Conservation (phyloP, 805 yeast genomes). For the Deakozyma indianensis region DNA sequence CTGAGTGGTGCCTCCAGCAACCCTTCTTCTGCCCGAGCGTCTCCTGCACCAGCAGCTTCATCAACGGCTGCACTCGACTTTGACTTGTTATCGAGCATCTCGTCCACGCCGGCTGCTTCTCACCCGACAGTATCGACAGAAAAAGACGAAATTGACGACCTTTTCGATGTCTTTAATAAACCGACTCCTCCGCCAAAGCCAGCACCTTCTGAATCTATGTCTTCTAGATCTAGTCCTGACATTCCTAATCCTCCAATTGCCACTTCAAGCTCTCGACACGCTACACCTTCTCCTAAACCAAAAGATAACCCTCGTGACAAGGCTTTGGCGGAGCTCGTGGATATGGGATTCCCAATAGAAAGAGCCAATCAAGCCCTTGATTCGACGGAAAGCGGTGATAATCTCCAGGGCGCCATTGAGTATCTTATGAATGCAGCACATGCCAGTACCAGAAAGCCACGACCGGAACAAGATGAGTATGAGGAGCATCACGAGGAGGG, state of each 20-base stretch:
- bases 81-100: background rate
- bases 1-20: background rate
- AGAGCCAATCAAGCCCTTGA: constrained; percentile 47
- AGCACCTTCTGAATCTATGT: background rate
- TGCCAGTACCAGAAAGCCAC: constrained; percentile 18
- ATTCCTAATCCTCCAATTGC: background rate
- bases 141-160: constrained; percentile 1
- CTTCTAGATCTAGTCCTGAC: background rate
- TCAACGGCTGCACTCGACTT: background rate
- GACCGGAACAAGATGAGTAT: background rate
- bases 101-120: background rate
- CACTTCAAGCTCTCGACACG: background rate
- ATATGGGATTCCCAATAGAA: constrained; percentile 63
- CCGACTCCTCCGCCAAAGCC: background rate
- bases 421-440: constrained; percentile 50
- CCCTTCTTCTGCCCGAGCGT: background rate
- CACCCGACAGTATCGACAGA: background rate
- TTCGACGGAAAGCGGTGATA: constrained; percentile 34
- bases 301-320: constrained; percentile 5
- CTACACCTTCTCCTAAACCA: background rate
- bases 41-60: background rate
- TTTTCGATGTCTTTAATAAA: background rate
- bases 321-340: constrained; percentile 53
- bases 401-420: constrained; percentile 52
- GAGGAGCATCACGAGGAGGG: constrained; percentile 1